Conservation (phyloP, 106 monocot species). For the Dendrobium nobile region DNA sequence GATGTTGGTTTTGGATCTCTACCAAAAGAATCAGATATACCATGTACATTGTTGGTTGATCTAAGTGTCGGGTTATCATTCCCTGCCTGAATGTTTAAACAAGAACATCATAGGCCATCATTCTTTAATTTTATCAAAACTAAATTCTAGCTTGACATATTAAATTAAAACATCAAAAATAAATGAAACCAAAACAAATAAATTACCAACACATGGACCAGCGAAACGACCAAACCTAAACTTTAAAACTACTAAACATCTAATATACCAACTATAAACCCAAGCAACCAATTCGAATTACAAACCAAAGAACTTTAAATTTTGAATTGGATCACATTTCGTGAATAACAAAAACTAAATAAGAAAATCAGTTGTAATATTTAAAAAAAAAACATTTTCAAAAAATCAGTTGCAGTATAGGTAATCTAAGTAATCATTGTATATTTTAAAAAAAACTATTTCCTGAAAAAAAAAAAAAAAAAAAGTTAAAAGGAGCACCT, state of each 20-base stretch:
- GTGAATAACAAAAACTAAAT: not conserved
- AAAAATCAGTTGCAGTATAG: not conserved
- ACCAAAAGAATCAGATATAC: slow-evolving; percentile 8
- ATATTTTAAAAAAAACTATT: no score
- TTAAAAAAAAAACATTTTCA: no score
- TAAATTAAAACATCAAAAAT: not conserved
- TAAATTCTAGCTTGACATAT: not conserved
- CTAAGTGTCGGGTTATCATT: not conserved
- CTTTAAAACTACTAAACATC: no score
- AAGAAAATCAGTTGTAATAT: not conserved
- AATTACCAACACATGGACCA: not conserved
- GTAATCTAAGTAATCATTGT: no score
- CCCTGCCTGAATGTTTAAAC: slow-evolving; percentile 14
- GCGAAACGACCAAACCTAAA: not conserved
- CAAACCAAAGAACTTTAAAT: not conserved
- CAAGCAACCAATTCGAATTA: not conserved
- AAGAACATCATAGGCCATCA: not conserved
- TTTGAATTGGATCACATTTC: not conserved
- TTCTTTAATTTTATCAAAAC: not conserved
- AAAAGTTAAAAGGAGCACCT: slow-evolving; percentile 22
- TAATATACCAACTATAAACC: not conserved
- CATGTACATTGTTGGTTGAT: slow-evolving; percentile 11
- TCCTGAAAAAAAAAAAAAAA: not conserved
- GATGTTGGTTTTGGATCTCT: slow-evolving; percentile 41
- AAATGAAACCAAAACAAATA: not conserved